A percentile compares a stretch with the other conserved stretches of the same genome.
Conservation (phyloP, 805 yeast genomes). For the Starmerella gropengiesseri region DNA sequence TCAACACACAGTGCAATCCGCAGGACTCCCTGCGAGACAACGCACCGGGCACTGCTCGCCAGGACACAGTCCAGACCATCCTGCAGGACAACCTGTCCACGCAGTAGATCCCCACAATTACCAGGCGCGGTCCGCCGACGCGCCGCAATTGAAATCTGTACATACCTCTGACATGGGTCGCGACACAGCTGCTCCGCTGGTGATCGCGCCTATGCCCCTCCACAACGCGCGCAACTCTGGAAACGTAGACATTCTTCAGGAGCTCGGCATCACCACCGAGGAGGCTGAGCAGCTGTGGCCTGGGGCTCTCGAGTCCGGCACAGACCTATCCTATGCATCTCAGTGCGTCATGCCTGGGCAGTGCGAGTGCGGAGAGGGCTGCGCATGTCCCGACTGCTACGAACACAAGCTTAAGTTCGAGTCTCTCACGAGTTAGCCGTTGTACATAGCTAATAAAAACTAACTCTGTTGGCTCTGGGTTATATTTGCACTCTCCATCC, state of each 20-base stretch:
- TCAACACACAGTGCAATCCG: no score
- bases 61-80: no score
- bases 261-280: constrained; percentile 23
- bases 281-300: constrained; percentile 25
- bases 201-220: constrained; percentile 31
- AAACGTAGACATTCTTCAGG: constrained; percentile 17
- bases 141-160: background rate
- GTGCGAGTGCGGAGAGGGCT: constrained; percentile 31
- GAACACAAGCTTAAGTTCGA: constrained; percentile 19
- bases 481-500: no score
- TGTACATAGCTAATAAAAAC: background rate
- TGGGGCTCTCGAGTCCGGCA: constrained; percentile 17
- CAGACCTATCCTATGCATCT: constrained; percentile 27
- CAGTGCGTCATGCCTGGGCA: constrained; percentile 32
- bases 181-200: constrained; percentile 21
- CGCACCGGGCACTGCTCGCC: no score
- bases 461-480: no score
- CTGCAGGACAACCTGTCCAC: no score
- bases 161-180: background rate
- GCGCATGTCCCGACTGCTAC: constrained; percentile 30
- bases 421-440: background rate
- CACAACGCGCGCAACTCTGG: constrained; percentile 14
- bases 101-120: background rate
- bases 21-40: no score
- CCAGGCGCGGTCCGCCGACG: background rate